Evolutionary conservation across 768 basidiomycete genomes (phyloP), one percentile per base, ranked within the genome.

Genomic region (Phaeolepiota aurea): DNA sequence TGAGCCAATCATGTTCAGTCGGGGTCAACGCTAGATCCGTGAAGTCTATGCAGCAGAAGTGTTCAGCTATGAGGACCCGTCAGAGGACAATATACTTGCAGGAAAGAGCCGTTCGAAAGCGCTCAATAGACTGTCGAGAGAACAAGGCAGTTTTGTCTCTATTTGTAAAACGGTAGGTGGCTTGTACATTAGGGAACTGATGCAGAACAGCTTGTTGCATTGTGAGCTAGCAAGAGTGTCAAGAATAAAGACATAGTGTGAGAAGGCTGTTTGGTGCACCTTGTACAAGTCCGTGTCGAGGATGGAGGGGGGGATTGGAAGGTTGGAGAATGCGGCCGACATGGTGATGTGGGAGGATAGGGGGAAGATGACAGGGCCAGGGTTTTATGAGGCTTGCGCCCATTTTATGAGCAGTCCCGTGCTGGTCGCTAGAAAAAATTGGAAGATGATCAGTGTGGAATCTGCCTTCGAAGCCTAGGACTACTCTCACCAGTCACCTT

Each of bases 231-330:
- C 19, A 46, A 35, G 4, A 12, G 16, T 10, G 44, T 23, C 44
- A 21, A 45, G 41, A 37, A 21, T 32, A 20, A 11, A 14, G 14
- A 20, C 21, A 40, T n/a, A 31, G 33, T 44, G 33, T 39, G 13
- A 19, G n/a, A 28, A 38, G 14, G n/a, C 11, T 18, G 16, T 25
- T n/a, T n/a, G n/a, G 21, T 15, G 16, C 35, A 82, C 90, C 76
- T 94, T 98, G 77, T 97, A 97, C 20, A 94, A 63, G 59, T 97
- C 94, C 0, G 91, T 92, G 59, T 97, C 94, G 33, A 97, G 72
- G 38, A 97, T 66, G 12, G 89, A 92, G 41, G 41, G 54, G 23
- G 66, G 68, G 13, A 64, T 34, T 4, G 56, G 55, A 20, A 64
- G 48, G 42, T 55, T 43, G 22, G 58, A 39, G 21, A 54, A 45